Base-by-base conservation (phyloP, 495 filamentous ascomycete genomes). In the Niebla homalea region DNA sequence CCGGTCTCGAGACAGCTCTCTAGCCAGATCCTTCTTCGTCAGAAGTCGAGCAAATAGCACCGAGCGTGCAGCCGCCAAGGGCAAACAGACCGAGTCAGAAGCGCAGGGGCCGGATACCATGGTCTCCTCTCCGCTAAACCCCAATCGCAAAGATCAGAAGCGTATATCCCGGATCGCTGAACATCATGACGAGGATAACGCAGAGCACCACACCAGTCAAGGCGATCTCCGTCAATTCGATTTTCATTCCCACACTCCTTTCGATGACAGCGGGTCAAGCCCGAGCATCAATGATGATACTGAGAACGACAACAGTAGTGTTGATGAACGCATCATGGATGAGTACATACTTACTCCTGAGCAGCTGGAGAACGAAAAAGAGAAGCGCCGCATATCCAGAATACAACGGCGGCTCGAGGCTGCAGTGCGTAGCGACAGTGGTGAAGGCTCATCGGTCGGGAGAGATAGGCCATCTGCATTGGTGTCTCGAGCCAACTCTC, bases 271-370 rank as follows among this genome's bases (percentile, higher is more conserved):
- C 22, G 44, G 35, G n/a, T 42, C 39, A 22, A 23, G 35, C 18
- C 39, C 11, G 39, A 52, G 49, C 47, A 25, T 36, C 14, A 50
- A 40, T 37, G 50, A 36, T 22, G 54, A 56, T 26, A 49, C 21
- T 32, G 47, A 49, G 38, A 39, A 20, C n/a, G 50, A 56, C 15
- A 32, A 0, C 29, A 46, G 50, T n/a, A 56, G 43, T 3, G 26
- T 41, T 16, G 45, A 39, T 12, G 50, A 52, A 44, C 37, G 36
- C 23, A 23, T 39, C 14, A 40, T 29, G 21, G 54, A 56, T 15
- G 54, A 56, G 21, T 56, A 56, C 39, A 52, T 56, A 2, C 40
- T 56, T 15, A 52, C 49, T 41, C 44, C 54, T 23, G 54, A 56
- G 19, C 42, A 56, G 36, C 43, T 36, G 22, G 54, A 46, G 26